phyloP scores from a whole-genome alignment of 1,284 basidiomycete genomes.

The Cutaneotrichosporon curvatum region DNA sequence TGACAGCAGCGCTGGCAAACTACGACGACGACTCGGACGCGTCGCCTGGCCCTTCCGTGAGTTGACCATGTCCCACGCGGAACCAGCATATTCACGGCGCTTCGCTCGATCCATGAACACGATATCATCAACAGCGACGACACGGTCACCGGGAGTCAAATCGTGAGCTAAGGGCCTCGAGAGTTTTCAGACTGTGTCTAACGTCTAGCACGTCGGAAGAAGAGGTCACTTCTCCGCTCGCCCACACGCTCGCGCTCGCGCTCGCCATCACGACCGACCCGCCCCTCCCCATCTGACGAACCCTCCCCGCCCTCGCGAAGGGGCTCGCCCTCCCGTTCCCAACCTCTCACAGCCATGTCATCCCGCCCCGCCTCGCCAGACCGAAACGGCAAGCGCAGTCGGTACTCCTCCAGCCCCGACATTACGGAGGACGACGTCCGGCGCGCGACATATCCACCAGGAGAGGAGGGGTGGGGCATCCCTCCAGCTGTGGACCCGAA shows the following conservation, averaged over 20 bases:
- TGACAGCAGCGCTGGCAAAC: conserved; percentile 11
- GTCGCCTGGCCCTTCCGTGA: conserved; percentile 17
- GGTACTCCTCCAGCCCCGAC: no score
- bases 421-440: conserved; percentile 1
- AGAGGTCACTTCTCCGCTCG: neutral
- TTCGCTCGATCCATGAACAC: no score
- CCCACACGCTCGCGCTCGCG: neutral
- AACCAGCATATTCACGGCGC: conserved; percentile 2
- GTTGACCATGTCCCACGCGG: neutral
- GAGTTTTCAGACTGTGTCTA: no score
- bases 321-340: no score
- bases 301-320: no score
- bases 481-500: conserved; percentile 54
- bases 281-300: no score
- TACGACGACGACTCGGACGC: conserved; percentile 15
- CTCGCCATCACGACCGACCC: neutral
- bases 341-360: no score
- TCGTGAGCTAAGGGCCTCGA: no score
- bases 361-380: no score
- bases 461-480: conserved; percentile 67
- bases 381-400: no score
- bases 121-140: no score
- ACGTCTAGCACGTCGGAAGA: neutral
- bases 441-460: conserved; percentile 44
- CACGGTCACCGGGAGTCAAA: no score